Percentiles rank a stretch among this genome's conserved stretches.
phyloP scores from a whole-genome alignment of 345 rosid species.

The Camelina neglecta region DNA sequence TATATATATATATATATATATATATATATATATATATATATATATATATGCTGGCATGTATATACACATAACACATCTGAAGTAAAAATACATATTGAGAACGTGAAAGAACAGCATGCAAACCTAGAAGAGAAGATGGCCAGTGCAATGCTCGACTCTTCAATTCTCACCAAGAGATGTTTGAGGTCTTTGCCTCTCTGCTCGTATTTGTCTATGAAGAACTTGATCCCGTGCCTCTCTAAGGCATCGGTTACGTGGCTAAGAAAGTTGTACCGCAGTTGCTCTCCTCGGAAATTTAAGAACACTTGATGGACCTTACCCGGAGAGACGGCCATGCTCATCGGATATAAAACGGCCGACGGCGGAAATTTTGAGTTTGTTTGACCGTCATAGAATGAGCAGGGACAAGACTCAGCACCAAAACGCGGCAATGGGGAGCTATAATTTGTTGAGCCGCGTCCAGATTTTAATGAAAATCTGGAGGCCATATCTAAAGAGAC shows the following conservation, averaged over 20 bases:
- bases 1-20: too few relatives aligned
- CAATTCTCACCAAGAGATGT: constrained; percentile 21
- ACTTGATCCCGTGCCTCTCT: not conserved
- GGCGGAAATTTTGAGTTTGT: not conserved
- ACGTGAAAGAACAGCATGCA: not conserved
- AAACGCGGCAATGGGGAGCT: not conserved
- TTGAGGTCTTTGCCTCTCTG: constrained; percentile 27
- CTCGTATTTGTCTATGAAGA: constrained; percentile 31
- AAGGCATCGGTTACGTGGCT: constrained; percentile 26
- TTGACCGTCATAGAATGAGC: not conserved
- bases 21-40: too few relatives aligned
- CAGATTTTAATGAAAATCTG: not conserved
- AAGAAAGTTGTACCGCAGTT: constrained; percentile 6
- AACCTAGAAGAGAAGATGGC: constrained; percentile 36
- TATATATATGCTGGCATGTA: too few relatives aligned
- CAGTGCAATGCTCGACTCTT: constrained; percentile 17
- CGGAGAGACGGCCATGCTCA: not conserved
- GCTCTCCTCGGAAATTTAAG: constrained; percentile 7
- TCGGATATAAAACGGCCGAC: not conserved
- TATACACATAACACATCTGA: not conserved
- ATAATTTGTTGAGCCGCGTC: not conserved
- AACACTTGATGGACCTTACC: constrained; percentile 3
- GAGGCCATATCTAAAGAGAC: not conserved
- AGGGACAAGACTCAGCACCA: not conserved
- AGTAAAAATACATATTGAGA: not conserved